These are phyloP conservation scores for Suillus plorans DNA, from an alignment of 768 basidiomycete species.

Conservation along the genomic window DNA sequence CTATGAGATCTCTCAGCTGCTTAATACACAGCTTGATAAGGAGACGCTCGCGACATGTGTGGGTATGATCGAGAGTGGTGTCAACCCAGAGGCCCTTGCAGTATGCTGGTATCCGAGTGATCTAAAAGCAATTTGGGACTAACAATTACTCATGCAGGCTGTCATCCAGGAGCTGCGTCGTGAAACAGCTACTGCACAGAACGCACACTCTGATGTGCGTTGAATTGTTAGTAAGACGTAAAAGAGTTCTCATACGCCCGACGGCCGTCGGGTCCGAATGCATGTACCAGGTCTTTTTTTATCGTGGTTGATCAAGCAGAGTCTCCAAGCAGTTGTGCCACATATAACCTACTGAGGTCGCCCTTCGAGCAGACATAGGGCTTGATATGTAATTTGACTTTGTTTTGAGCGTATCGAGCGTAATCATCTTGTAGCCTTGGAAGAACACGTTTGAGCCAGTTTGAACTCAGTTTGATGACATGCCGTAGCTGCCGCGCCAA, in stretches of 20 bases:
- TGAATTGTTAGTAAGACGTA: slow-evolving; percentile 8
- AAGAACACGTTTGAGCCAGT: slow-evolving; percentile 4
- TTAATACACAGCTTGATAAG: slow-evolving; percentile 87
- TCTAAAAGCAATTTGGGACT: neutral
- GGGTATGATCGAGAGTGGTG: slow-evolving; percentile 88
- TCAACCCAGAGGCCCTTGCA: slow-evolving; percentile 89
- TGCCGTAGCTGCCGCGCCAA: slow-evolving; percentile 9
- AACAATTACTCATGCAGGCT: slow-evolving; percentile 44
- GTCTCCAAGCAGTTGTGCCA: neutral
- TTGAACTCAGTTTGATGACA: slow-evolving; percentile 9
- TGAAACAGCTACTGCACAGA: slow-evolving; percentile 50
- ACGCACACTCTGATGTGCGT: slow-evolving; percentile 25
- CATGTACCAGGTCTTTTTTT: neutral
- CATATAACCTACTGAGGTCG: neutral
- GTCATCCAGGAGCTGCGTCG: slow-evolving; percentile 82
- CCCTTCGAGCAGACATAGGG: neutral
- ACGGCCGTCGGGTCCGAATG: slow-evolving; percentile 4
- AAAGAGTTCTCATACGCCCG: neutral
- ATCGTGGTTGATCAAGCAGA: neutral
- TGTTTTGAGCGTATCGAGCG: neutral
- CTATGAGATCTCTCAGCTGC: slow-evolving; percentile 82
- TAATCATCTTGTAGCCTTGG: neutral
- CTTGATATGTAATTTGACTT: neutral
- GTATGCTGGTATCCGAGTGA: slow-evolving; percentile 42
- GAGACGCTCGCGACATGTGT: slow-evolving; percentile 92